These are phyloP conservation scores for Leccinum pseudoinsigne DNA, from an alignment of 1,284 basidiomycete species.

Conservation along the genomic window DNA sequence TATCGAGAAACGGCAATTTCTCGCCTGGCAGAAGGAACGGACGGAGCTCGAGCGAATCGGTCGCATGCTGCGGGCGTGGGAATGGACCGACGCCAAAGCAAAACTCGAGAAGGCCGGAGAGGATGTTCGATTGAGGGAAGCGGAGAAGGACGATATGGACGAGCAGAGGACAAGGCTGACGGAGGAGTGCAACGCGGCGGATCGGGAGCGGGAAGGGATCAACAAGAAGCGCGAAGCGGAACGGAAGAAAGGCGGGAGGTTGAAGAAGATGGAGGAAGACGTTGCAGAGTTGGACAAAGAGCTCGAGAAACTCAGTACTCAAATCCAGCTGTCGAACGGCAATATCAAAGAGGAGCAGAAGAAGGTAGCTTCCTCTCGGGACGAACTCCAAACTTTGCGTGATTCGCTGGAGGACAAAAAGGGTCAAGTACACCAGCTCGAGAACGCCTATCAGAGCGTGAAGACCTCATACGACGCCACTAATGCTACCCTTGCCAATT, in stretches of 20 bases:
- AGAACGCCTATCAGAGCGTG: conserved; percentile 61
- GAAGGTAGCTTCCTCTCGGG: conserved; percentile 55
- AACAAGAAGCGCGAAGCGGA: conserved; percentile 66
- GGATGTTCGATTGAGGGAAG: conserved; percentile 53
- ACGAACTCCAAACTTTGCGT: conserved; percentile 62
- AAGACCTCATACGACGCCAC: conserved; percentile 74
- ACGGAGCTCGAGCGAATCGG: conserved; percentile 90
- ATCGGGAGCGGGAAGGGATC: conserved; percentile 56
- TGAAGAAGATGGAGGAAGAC: conserved; percentile 74
- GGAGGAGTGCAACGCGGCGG: conserved; percentile 48
- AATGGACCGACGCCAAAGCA: conserved; percentile 71
- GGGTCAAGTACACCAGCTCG: conserved; percentile 59
- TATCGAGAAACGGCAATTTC: conserved; percentile 86
- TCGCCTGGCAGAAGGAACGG: conserved; percentile 90
- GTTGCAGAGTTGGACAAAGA: conserved; percentile 82
- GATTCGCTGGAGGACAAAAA: conserved; percentile 57
- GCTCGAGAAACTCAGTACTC: conserved; percentile 85
- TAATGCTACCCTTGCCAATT: conserved; percentile 65
- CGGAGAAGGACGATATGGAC: conserved; percentile 46
- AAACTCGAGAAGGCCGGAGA: conserved; percentile 48
- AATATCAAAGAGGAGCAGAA: conserved; percentile 82
- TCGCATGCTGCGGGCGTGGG: conserved; percentile 84
- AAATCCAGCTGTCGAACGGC: conserved; percentile 81
- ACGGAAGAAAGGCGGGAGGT: conserved; percentile 72
- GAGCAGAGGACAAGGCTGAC: conserved; percentile 55